Base-by-base conservation (phyloP, 768 basidiomycete genomes). In the Saitozyma sp. region DNA sequence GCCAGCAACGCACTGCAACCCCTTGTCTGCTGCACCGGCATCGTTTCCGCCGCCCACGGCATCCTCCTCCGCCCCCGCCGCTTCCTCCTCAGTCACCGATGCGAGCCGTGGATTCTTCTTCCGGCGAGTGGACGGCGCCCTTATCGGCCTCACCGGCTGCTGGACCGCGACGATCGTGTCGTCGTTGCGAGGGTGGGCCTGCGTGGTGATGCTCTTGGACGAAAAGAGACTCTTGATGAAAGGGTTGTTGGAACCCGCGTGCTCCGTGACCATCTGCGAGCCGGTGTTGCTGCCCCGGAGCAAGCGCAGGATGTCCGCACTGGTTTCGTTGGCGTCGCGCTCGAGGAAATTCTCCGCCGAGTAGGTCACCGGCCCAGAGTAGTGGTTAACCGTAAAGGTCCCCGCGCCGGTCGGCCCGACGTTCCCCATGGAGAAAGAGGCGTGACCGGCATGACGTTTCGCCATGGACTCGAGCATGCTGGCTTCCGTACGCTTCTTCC, bases 81-180 rank as follows among this genome's bases (percentile, higher is more conserved):
- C 69, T 7, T 61, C 60, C 56, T 78, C 74, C 54, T 77, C 79
- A 6, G 67, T 70, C 51, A 78, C 77, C 9, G 68, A 59, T 3
- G 70, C 54, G 0, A 76, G 70, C 50, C 63, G 63, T 50, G 62
- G 60, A 10, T 67, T 62, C 52, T 66, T 63, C 41, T 77, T 78
- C 61, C 92, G 84, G 52, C 91, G 84, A 0, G 89, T 95, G 0
- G 92, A 95, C 0, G 94, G 94, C 0, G 90, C 87, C 9, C 94
- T 87, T 88, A 96, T 91, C 0, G 95, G 95, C 79, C 94, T 92
- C 66, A 92, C 88, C 42, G 88, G 87, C 77, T 96, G 93, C 75
- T 93, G 92, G 0, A 92, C 93, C 6, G 92, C 86, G 14, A 97
- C 94, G 64, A 97, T 94, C 0, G 94, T 96, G 55, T 95, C 93